Evolutionary conservation across 2,329 filamentous ascomycete genomes (phyloP), one percentile per base, ranked within the genome.

Genomic region (Juglanconis oblonga): DNA sequence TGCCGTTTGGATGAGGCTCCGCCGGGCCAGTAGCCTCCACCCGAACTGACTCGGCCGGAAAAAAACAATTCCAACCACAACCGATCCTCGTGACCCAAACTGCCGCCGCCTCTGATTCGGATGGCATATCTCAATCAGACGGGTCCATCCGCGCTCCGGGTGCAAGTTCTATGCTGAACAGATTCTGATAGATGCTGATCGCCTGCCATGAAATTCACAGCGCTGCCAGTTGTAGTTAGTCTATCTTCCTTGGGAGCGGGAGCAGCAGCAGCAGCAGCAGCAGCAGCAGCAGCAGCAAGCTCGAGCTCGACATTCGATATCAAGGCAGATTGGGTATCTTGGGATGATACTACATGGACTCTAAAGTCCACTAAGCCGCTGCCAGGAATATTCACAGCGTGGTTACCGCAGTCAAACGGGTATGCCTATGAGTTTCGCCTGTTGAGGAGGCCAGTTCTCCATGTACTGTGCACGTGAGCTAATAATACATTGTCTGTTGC

Each of bases 341-440:
- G 59, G 59, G 59, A 62, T 33, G 59, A 62, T 55, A 10, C 35
- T 31, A 59, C 59, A 13, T 62, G 59, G 59, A 62, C 59, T 42
- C 36, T 62, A 10, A 62, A 53, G 11, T 62, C 59, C 5, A 62
- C 51, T 5, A 58, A 58, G 59, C 59, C 59, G 38, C 51, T 62
- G 45, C 59, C 59, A 38, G 59, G 59, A 8, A 17, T 58, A 49
- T 62, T 62, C 17, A 62, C 59, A 32, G 55, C 59, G 13, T 62
- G 59, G 59, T 48, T 58, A 40, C 55, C 59, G 31, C 59, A 62
- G 31, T 58, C 59, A 4, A 62, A 62, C 29, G 59, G 59, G 59
- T 62, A 55, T 50, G 59, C 50, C 5, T 38, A 44, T 35, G 24
- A 35, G 29, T 40, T 24, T 50, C 8, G 32, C 31, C 35, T 51